Conservation (phyloP, 1,284 basidiomycete species). For the Microbotryum saponariae region DNA sequence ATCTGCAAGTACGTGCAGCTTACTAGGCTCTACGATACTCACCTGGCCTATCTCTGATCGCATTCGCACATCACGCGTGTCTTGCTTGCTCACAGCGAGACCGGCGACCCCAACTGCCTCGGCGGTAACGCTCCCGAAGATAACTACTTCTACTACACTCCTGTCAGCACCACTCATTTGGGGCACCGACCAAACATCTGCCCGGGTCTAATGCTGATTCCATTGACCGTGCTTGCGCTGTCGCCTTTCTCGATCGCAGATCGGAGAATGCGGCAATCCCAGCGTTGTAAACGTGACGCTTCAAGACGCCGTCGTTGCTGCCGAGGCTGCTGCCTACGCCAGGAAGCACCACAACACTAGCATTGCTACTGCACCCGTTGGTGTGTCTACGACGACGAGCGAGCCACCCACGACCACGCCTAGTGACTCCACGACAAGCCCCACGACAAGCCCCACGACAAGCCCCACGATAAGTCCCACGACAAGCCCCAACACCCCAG, state of each 20-base stretch:
- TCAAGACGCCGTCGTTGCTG: constrained; percentile 8
- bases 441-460: too few relatives aligned
- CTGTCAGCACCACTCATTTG: not conserved
- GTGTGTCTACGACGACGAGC: too few relatives aligned
- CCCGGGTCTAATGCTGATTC: too few relatives aligned
- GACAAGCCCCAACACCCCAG: too few relatives aligned
- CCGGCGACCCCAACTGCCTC: constrained; percentile 27
- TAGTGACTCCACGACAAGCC: too few relatives aligned
- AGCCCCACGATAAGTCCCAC: too few relatives aligned
- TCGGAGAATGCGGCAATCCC: constrained; percentile 18
- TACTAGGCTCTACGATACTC: not conserved
- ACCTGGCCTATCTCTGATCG: not conserved
- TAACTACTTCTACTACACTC: constrained; percentile 31
- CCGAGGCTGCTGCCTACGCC: not conserved
- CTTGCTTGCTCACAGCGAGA: not conserved
- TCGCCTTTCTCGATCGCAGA: not conserved
- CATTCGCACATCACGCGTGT: not conserved
- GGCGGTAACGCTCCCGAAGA: constrained; percentile 29
- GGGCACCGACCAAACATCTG: too few relatives aligned
- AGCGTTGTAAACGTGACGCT: constrained; percentile 15
- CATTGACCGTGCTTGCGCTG: not conserved
- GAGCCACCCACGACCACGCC: too few relatives aligned
- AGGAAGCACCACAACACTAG: not conserved
- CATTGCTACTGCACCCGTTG: not conserved
- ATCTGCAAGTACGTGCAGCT: not conserved